Evolutionary conservation across 495 filamentous ascomycete genomes (phyloP), one percentile per base, ranked within the genome.

Genomic region (Lasiosphaeria miniovina): DNA sequence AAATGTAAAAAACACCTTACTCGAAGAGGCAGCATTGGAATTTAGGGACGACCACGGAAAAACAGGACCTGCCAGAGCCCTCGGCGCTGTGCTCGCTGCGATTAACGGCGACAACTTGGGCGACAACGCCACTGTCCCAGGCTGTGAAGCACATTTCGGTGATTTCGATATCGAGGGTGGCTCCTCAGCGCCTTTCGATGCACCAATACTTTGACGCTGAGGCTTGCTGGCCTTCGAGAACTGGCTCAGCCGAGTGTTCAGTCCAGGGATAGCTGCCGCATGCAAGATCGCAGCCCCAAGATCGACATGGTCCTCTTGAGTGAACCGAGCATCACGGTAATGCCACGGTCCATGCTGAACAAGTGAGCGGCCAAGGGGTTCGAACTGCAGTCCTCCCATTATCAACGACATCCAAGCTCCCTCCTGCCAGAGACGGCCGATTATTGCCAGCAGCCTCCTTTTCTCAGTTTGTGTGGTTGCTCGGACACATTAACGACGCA

Each of bases 321-420:
- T 52, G 45, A 65, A 64, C 0, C 57, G 62, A 2, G 45, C 35
- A 41, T 71, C 66, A 43, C 50, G 59, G 49, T 65, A 62, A 36
- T 61, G 66, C 70, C 70, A 73, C 52, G 68, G 65, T n/a, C 66
- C 70, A 52, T 71, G 59, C 34, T 67, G 66, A 40, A 70, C 65
- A 24, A 71, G 55, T 34, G 67, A 59, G 49, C 55, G 66, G n/a
- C 50, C 58, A 38, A 66, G 49, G 48, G 63, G 56, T 40, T 71
- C 68, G 24, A 71, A 34, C 43, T 72, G 70, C 24, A 70, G 24
- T 24, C 24, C 54, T 51, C 60, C 64, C 68, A 70, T 71, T n/a
- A 49, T 54, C 46, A 35, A 43, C 33, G 48, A 36, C 40, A 52
- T 50, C 43, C 34, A 41, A 40, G 24, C 11, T 31, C 36, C 46